Base-by-base conservation (phyloP, 2,329 filamentous ascomycete genomes). In the Sporothrix mexicana region DNA sequence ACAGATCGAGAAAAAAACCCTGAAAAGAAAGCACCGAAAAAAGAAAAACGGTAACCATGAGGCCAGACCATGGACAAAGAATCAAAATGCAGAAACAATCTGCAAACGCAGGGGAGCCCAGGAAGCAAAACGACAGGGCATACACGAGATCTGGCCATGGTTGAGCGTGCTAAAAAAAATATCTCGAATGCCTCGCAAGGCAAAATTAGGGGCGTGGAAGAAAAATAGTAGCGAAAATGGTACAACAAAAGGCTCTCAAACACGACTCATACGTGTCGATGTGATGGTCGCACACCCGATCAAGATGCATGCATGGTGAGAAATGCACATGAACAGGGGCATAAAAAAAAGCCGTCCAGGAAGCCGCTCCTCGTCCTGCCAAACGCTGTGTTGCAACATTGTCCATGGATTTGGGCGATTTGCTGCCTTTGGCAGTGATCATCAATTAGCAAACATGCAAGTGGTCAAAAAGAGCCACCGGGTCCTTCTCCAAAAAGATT, bases 71-170 rank as follows among this genome's bases (percentile, higher is more conserved):
- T 20, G 61, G 41, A 45, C 41, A 66, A 47, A 25, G n/a, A 45
- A 25, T 66, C 41, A 25, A 47, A 66, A 66, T 47, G 9, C 17
- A 66, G 61, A 66, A 66, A 66, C n/a, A n/a, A 66, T 47, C 41
- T 66, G 61, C 61, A 66, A 66, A 62, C 47, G 9, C 61, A 43
- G 30, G 57, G 30, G 17, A 20, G 36, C 36, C 15, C 30, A 36
- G 15, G 36, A 6, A 59, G 25, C 25, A 62, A 62, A n/a, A 8
- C 5, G 57, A 62, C 57, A 20, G 36, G 57, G 57, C 57, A 62
- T 30, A 17, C 57, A 61, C 57, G 57, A 25, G 57, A 17, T 25
- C 61, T 43, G 41, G 41, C 20, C 61, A 66, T 66, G 30, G 30
- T 36, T 36, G 30, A 36, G 30, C 30, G 30, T 36, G 41, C 61